These are phyloP conservation scores for Tarenaya hassleriana DNA, from an alignment of 345 rosid genomes.

Conservation along the genomic window DNA sequence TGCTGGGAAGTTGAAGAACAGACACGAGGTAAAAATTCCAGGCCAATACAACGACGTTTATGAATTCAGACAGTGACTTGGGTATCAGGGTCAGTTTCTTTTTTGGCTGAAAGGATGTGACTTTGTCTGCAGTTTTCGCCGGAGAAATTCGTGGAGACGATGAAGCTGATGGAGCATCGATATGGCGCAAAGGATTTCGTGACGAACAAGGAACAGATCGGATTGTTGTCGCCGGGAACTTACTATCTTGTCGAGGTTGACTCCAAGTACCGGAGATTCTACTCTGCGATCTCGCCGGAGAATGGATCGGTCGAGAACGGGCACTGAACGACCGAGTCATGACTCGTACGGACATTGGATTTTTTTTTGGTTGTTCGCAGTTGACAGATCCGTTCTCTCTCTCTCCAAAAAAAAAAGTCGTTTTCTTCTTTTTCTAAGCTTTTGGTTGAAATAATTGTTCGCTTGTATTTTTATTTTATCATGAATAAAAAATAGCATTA, in stretches of 20 bases:
- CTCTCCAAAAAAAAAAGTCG: too few species aligned
- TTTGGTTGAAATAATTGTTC: too few species aligned
- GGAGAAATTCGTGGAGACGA: slow-evolving; percentile 73
- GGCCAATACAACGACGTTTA: too few species aligned
- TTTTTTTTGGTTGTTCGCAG: too few species aligned
- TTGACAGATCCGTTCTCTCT: too few species aligned
- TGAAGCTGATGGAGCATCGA: slow-evolving; percentile 96
- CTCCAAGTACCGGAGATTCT: slow-evolving; percentile 87
- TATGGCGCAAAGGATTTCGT: slow-evolving; percentile 89
- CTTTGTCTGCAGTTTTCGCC: slow-evolving; percentile 50
- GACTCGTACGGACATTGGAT: too few species aligned
- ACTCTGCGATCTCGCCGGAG: slow-evolving; percentile 25
- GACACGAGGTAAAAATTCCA: slow-evolving; percentile 65
- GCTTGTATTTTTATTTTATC: too few species aligned
- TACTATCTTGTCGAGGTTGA: slow-evolving; percentile 92
- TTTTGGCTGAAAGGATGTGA: background rate
- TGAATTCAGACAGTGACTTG: too few species aligned
- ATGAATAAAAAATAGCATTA: too few species aligned
- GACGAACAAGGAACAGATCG: slow-evolving; percentile 68
- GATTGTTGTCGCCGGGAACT: slow-evolving; percentile 81
- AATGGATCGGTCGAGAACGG: slow-evolving; percentile 64
- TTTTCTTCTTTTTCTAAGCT: too few species aligned
- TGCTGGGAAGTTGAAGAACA: slow-evolving; percentile 62
- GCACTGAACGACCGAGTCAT: slow-evolving; percentile 36
- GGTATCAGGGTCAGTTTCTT: too few species aligned